These are phyloP conservation scores for Metschnikowia colocasiae DNA, from an alignment of 805 yeast genomes.

Conservation along the genomic window DNA sequence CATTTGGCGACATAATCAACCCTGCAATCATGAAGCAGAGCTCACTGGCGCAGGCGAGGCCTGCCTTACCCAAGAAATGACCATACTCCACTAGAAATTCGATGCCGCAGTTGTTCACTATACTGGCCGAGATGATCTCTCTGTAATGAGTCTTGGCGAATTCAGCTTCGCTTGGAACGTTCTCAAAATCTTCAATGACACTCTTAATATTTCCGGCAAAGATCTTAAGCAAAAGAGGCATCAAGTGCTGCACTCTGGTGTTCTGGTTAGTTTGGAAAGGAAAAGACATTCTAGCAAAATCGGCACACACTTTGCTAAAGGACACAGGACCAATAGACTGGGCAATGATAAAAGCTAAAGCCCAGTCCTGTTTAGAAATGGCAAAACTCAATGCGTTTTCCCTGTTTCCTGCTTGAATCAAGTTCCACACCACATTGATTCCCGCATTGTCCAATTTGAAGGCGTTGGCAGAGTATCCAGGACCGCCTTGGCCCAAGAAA, in stretches of 20 bases:
- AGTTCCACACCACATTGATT: slow-evolving; percentile 28
- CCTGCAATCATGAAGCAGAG: slow-evolving; percentile 47
- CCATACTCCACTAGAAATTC: slow-evolving; percentile 53
- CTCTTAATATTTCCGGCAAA: slow-evolving; percentile 57
- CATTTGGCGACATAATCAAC: slow-evolving; percentile 35
- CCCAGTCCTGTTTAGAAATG: slow-evolving; percentile 65
- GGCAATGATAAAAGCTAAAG: slow-evolving; percentile 70
- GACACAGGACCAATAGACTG: slow-evolving; percentile 59
- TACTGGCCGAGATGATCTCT: slow-evolving; percentile 40
- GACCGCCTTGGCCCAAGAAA: slow-evolving; percentile 2
- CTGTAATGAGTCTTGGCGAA: slow-evolving; percentile 56
- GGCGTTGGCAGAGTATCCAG: slow-evolving; percentile 34
- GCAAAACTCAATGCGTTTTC: slow-evolving; percentile 64
- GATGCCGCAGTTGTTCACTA: slow-evolving; percentile 29
- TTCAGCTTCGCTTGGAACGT: slow-evolving; percentile 37
- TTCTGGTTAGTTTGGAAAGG: slow-evolving; percentile 39
- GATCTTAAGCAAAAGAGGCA: slow-evolving; percentile 59
- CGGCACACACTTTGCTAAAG: slow-evolving; percentile 56
- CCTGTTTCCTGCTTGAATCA: slow-evolving; percentile 59
- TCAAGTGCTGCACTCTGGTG: slow-evolving; percentile 36
- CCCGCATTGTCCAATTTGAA: slow-evolving; percentile 40
- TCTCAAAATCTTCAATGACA: slow-evolving; percentile 48
- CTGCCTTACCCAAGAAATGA: slow-evolving; percentile 35
- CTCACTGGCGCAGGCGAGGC: slow-evolving; percentile 37
- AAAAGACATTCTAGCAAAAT: slow-evolving; percentile 48